Evolutionary conservation across 768 basidiomycete species (phyloP).

Genomic region (Hypholoma fasciculare): DNA sequence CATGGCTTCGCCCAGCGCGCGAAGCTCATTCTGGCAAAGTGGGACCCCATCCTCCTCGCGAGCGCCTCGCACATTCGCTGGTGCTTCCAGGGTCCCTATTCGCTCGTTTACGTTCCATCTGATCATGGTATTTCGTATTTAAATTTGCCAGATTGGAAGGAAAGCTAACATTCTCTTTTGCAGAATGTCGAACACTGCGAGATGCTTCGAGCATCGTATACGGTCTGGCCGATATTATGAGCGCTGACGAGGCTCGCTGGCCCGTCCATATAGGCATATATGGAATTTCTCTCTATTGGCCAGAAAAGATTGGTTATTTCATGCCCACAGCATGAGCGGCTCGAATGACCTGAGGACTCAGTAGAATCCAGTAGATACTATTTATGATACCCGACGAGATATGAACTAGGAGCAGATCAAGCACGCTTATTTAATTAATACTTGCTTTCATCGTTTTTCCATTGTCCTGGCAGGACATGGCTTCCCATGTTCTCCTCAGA

Average conservation of each 20-base stretch:
- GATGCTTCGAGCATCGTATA: neutral
- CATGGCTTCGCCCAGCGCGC: neutral
- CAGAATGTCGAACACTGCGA: neutral
- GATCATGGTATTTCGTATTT: neutral
- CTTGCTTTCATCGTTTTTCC: too few relatives aligned
- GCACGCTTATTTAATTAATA: too few relatives aligned
- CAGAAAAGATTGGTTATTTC: neutral
- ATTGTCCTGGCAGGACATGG: too few relatives aligned
- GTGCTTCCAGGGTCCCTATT: neutral
- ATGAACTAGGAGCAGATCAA: too few relatives aligned
- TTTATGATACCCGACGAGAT: too few relatives aligned
- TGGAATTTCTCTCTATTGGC: slow-evolving; percentile 4
- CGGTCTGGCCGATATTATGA: neutral
- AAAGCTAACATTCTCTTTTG: neutral
- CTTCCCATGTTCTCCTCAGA: too few relatives aligned
- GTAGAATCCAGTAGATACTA: too few relatives aligned
- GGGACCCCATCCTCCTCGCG: neutral
- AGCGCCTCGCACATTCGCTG: neutral
- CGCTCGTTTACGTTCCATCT: neutral
- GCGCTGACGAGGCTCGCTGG: slow-evolving; percentile 4
- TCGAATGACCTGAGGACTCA: too few relatives aligned
- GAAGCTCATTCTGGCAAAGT: neutral
- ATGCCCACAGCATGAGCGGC: too few relatives aligned
- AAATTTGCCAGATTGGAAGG: neutral
- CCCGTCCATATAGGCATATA: neutral